Base-by-base conservation (phyloP, 139 green algal species). In the Chloropicon primus region DNA sequence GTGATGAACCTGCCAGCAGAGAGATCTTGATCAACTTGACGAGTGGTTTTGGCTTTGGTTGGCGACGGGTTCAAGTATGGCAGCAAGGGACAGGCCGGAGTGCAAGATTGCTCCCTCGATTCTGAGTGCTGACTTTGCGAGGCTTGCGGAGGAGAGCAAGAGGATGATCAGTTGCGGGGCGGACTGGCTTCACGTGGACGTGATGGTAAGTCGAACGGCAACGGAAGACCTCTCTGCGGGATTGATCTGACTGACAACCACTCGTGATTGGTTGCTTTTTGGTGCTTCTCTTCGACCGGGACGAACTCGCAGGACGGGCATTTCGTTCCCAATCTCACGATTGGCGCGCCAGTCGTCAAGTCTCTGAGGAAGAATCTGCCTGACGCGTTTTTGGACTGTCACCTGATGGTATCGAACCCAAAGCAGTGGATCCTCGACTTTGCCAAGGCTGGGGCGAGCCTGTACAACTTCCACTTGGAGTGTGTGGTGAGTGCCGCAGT, bases 321-420 rank as follows among this genome's bases (percentile, higher is more conserved):
- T 80, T 97, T 98, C 81, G 93, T 98, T 10, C 91, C 90, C 21
- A 98, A 98, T 83, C 83, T 98, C 21, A 98, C 94, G 0, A 87
- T 98, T 22, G 93, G 93, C 2, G 83, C 90, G 1, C 92, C 93
- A 0, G 88, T 98, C 2, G 87, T 96, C 28, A 86, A 88, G 29
- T 88, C 79, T 25, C 82, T 98, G 22, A 83, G 92, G 24, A 92
- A 91, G 75, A 85, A 92, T 84, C 41, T 62, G 5, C 90, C 89
- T 0, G 76, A 71, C 22, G 90, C 90, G 2, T 97, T 96, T 80
- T 77, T 98, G 26, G 93, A 98, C 85, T 96, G 89, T 79, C 93
- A 98, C 87, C 71, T 93, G 72, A 86, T 84, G 71, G 85, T 92
- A 25, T 71, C 79, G 23, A 78, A 91, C 53, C 90, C 90, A 22